Evolutionary conservation across 2,329 filamentous ascomycete genomes (phyloP), one percentile per base, ranked within the genome.

Genomic region (Hymenoscyphus fructigenus): DNA sequence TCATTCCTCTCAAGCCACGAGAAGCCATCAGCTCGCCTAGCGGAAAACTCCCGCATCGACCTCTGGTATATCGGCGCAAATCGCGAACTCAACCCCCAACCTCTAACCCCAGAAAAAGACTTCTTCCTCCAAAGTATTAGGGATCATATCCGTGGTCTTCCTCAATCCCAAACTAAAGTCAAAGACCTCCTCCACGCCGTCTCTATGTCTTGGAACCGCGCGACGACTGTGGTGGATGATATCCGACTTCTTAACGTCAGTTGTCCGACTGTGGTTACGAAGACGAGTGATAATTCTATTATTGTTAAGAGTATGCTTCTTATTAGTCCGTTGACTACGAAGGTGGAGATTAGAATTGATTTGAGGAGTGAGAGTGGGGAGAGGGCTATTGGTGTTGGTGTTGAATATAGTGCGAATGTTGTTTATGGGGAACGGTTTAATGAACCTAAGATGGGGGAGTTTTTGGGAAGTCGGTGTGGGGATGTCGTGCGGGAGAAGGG

Each of bases 371-470:
- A 77, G 10, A 79, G 77, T 59, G 78, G 77, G 0, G 77, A 78
- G 0, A 79, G 80, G n/a, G 81, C 83, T 3, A 78, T 89, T 12
- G 81, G 85, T 0, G 81, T 91, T 41, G 75, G 77, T 15, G 78
- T 90, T 28, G 78, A 78, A 5, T 81, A 83, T 1, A 79, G 79
- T 26, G 90, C 87, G 0, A 82, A 80, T 61, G 86, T 93, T 0
- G 80, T 92, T 1, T 95, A 95, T 74, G 91, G 91, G 0, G 91
- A 94, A 77, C 83, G 85, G 66, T 93, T 93, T 75, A 91, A 92
- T 68, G 86, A 88, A 68, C 84, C 81, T 59, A 93, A 91, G 77
- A 88, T 95, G 80, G 81, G 79, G n/a, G 89, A 92, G 63, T 93
- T 91, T 69, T 74, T 95, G 67, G 76, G 79, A 14, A 83, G 83